Percentiles rank a stretch among this genome's conserved stretches.
These are phyloP conservation scores for Venturia nashicola DNA, from an alignment of 2,329 filamentous ascomycete species.

Conservation along the genomic window DNA sequence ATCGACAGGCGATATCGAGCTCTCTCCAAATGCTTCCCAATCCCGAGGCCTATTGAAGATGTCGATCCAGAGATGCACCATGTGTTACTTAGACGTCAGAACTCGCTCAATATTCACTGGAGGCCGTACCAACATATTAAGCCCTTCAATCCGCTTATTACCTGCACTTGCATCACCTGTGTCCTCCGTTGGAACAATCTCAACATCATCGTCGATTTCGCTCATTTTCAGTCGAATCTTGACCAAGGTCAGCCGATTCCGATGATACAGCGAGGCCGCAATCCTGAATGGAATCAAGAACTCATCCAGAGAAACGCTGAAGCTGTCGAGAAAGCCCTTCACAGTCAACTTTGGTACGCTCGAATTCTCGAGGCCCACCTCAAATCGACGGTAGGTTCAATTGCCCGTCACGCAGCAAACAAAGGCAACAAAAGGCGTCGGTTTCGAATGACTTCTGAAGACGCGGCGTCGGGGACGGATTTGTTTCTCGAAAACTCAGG, in stretches of 20 bases:
- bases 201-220: constrained; percentile 42
- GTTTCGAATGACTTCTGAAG: constrained; percentile 34
- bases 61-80: constrained; percentile 25
- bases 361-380: constrained; percentile 37
- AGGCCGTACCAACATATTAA: constrained; percentile 41
- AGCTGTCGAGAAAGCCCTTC: constrained; percentile 34
- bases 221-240: constrained; percentile 42
- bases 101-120: constrained; percentile 33
- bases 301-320: constrained; percentile 32
- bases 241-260: constrained; percentile 41
- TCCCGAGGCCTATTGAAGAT: constrained; percentile 33
- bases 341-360: constrained; percentile 38
- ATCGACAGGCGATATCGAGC: constrained; percentile 36
- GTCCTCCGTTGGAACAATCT: constrained; percentile 45
- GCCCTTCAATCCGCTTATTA: constrained; percentile 30
- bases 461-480: constrained; percentile 36
- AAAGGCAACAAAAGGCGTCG: constrained; percentile 35
- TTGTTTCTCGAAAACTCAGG: constrained; percentile 39
- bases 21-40: constrained; percentile 39
- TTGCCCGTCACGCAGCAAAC: constrained; percentile 36
- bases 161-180: constrained; percentile 47
- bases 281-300: constrained; percentile 37
- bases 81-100: constrained; percentile 32
- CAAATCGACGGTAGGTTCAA: constrained; percentile 32
- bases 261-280: constrained; percentile 35